Evolutionary conservation across 257 asterid genomes (phyloP).

Genomic region (Gentiana dahurica): DNA sequence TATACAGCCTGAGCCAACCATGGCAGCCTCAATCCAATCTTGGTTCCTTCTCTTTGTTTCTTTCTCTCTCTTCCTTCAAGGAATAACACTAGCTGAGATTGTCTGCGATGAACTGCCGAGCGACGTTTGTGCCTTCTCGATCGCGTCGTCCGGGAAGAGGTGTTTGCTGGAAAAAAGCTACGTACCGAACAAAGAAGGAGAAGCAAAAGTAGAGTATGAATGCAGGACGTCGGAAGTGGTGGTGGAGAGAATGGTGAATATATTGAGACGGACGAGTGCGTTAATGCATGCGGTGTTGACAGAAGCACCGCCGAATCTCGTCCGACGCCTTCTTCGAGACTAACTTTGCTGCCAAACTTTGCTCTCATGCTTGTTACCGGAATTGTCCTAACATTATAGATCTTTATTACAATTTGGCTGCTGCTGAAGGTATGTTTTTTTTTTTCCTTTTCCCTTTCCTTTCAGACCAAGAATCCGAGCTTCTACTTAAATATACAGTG

Average conservation of each 20-base stretch:
- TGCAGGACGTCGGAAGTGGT: conserved; percentile 23
- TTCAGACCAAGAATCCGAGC: too few species aligned
- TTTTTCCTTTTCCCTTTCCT: not conserved
- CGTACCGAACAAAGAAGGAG: conserved; percentile 4
- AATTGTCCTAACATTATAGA: conserved; percentile 31
- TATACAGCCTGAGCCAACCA: too few species aligned
- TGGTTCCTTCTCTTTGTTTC: conserved; percentile 9
- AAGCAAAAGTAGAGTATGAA: conserved; percentile 2
- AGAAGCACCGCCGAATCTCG: conserved; percentile 20
- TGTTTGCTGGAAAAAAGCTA: conserved; percentile 23
- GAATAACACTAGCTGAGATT: conserved; percentile 19
- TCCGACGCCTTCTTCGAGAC: conserved; percentile 18
- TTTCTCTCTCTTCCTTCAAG: conserved; percentile 16
- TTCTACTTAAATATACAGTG: too few species aligned
- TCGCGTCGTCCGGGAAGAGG: conserved; percentile 23
- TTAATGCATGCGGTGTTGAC: conserved; percentile 20
- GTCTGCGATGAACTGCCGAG: conserved; percentile 21
- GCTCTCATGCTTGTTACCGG: conserved; percentile 17
- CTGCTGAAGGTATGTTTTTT: conserved; percentile 19
- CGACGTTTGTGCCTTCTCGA: conserved; percentile 21
- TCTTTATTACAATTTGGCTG: conserved; percentile 26
- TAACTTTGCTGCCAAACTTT: conserved; percentile 12
- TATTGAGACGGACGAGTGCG: conserved; percentile 19
- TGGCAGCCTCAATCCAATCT: too few species aligned
- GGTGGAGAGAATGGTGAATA: conserved; percentile 5